Evolutionary conservation across 2,329 filamentous ascomycete species (phyloP), one percentile per base, ranked within the genome.

Genomic region (Juglanconis oblonga): DNA sequence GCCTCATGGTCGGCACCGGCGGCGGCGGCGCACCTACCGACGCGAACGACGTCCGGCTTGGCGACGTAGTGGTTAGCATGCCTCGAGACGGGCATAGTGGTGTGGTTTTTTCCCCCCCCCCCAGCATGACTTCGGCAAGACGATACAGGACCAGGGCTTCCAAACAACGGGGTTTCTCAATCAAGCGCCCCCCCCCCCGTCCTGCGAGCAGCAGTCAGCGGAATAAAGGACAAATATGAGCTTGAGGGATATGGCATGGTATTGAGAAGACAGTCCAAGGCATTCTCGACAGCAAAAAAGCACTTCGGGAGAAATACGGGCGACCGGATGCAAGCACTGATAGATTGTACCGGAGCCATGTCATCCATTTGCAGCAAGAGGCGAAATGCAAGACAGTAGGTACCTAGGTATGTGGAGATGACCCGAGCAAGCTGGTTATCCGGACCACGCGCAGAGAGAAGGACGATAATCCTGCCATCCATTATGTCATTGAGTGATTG

Each of bases 401-500:
- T 48, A 33, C 5, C 3, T 10, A 14, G 2, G 11, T 3, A 3
- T 40, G 45, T 24, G 11, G 10, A 1, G 13, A 42, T 10, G 5
- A 7, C 9, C 9, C 6, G 14, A 6, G 35, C 8, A 33, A 57
- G 5, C n/a, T 61, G 33, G 31, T 62, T 44, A 17, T 8, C 29
- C 3, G 44, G n/a, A 5, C n/a, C 11, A 38, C 59, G 58, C 50
- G 36, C 9, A 56, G 67, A 56, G 42, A 64, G 10, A 4, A 50
- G 3, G 60, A 67, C 1, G 63, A 69, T 52, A 66, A 66, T 45
- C 67, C 69, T 7, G 42, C 52, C 10, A 61, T 76, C 2, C 72
- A 75, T 56, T 73, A 73, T 35, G 75, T n/a, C n/a, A n/a, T n/a
- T n/a, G 74, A 0, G 35, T 70, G 0, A 73, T 77, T 55, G 73